Evolutionary conservation across 140 eudicot species (phyloP), one percentile per base, ranked within the genome.

Genomic region (Bidens hawaiensis): DNA sequence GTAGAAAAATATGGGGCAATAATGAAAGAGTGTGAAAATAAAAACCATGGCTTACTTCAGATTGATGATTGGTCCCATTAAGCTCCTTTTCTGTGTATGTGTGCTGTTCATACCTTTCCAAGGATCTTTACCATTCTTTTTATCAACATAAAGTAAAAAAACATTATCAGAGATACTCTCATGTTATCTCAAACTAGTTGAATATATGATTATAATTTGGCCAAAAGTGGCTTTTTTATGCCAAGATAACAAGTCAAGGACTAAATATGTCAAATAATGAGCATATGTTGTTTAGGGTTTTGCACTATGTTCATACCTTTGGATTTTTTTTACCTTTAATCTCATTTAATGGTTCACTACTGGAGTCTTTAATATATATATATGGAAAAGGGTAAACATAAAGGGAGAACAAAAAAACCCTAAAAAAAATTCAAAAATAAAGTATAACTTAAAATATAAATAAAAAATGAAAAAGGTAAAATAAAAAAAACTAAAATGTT

Each of bases 41-140:
- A 57, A 27, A 15, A 28, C 8, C 3, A 5, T 24, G 6, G 9
- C 72, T 28, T 74, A 85, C 94, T 50, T 75, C 65, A 19, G 82
- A 73, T 18, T 82, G 71, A 54, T 77, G 76, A 69, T 78, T 65
- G 26, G 70, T 42, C 22, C 56, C 61, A 61, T 41, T 61, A 40
- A 71, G 64, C 46, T 74, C 86, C 25, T 69, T 76, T 66, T 82
- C 91, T 27, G 85, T 69, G 70, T 70, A 78, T 7, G 84, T 75
- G 53, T 85, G 78, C 58, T 82, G 82, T 63, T 85, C 96, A 38
- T 85, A 80, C 63, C 89, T 74, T 62, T 88, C n/a, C 95, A 19
- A 88, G 75, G 69, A 88, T 80, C 71, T 67, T 82, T 60, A 71
- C 91, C 96, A 88, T 88, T 53, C 96, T 88, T 79, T 52, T 24